phyloP scores from a whole-genome alignment of 352 stramenopile genomes.

The Phytophthora ramorum region DNA sequence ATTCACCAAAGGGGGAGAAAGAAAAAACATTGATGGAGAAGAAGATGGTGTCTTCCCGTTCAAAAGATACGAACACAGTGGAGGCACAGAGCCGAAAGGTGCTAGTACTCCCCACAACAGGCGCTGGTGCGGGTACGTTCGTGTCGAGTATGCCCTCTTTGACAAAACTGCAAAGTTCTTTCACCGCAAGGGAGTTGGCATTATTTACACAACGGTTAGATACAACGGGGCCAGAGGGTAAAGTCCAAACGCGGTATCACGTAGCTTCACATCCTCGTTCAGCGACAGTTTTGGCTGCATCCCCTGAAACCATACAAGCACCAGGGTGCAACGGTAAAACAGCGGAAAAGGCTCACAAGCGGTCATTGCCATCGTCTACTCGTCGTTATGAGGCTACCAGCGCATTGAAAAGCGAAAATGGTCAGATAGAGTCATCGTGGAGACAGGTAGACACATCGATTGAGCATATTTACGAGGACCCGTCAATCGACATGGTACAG shows the following conservation, averaged over 20 bases:
- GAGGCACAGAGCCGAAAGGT: constrained; percentile 4
- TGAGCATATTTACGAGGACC: constrained; percentile 66
- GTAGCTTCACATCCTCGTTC: constrained; percentile 28
- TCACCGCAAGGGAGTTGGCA: constrained; percentile 37
- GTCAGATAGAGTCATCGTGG: constrained; percentile 32
- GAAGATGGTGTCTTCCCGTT: neutral
- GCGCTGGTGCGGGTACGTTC: constrained; percentile 13
- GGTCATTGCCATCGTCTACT: constrained; percentile 2
- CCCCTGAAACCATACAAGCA: neutral
- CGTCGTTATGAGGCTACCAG: neutral
- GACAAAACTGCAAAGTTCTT: constrained; percentile 25
- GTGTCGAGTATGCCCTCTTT: constrained; percentile 33
- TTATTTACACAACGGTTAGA: constrained; percentile 31
- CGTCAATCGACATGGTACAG: constrained; percentile 58
- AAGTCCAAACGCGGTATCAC: constrained; percentile 19
- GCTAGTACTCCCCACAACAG: neutral
- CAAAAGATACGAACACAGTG: neutral
- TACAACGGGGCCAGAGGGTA: neutral
- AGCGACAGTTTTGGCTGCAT: neutral
- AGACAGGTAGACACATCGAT: constrained; percentile 56
- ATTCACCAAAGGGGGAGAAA: neutral
- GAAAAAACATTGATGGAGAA: neutral
- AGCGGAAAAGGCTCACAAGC: constrained; percentile 6
- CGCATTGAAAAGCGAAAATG: neutral
- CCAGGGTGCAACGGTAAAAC: neutral